Base-by-base conservation (phyloP, 1,284 basidiomycete species). In the Spongiforma sp. region DNA sequence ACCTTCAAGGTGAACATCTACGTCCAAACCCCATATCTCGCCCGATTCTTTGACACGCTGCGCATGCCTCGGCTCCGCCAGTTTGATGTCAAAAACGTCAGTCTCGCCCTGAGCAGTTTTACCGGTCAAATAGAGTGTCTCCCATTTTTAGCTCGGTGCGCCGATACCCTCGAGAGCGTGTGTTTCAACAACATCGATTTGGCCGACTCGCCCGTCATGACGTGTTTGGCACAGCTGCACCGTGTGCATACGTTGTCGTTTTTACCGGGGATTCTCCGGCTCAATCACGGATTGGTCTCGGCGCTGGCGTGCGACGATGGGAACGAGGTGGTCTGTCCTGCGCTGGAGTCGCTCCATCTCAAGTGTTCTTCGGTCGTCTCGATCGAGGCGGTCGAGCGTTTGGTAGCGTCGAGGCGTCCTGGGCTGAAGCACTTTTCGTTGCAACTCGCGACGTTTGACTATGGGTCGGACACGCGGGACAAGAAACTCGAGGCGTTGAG, bases 161-260 rank as follows among this genome's bases (percentile, higher is more conserved):
- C 69, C 0, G 66, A 73, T n/a, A 78, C 75, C 14, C 75, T 78
- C 50, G 74, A 77, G 60, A 68, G 59, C 54, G 62, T 75, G 19
- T 68, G 30, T 28, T 68, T 78, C 37, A 58, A 56, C 37, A 69
- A 70, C 2, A 41, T 77, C 15, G 72, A 78, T 53, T 62, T 77
- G 1, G 32, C 65, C 0, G 77, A 77, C 37, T 7, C 48, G 1
- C 55, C 59, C 4, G 30, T 78, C 3, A 0, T 75, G 21, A 52
- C 62, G 5, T 78, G 77, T 33, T 60, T 75, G 28, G 57, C 41
- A 4, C 73, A 65, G 17, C 62, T 77, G 7, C 60, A 54, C 41
- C 65, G 36, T 3, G 28, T 78, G 1, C 72, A 62, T 59, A 56
- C 43, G 36, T 14, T 78, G 50, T 48, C 62, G 9, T 68, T 68